Percentiles rank a stretch among this genome's conserved stretches.
Evolutionary conservation across 306 rosid species (phyloP).

Genomic region (Coriaria nepalensis): DNA sequence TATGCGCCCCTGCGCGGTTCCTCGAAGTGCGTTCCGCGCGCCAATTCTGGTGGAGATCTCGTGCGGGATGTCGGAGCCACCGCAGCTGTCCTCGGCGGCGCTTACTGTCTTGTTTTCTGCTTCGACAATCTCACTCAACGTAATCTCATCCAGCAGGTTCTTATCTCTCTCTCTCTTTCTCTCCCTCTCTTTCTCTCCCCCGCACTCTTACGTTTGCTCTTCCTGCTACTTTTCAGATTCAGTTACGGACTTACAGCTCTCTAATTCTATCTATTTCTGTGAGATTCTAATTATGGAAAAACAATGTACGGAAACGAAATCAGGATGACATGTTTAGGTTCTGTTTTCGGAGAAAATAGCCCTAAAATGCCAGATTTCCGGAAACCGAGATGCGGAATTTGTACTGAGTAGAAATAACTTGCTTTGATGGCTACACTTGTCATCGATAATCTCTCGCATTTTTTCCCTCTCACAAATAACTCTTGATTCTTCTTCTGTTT

Average conservation of each 20-base stretch:
- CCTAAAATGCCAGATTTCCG: no score
- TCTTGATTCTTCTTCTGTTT: constrained; percentile 1
- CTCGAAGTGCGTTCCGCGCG: constrained; percentile 5
- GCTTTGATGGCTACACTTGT: not conserved
- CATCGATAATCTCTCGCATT: not conserved
- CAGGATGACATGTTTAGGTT: no score
- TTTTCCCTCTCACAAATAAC: not conserved
- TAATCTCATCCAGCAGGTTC: constrained; percentile 57
- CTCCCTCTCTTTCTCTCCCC: not conserved
- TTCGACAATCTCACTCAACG: constrained; percentile 48
- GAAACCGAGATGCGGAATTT: not conserved
- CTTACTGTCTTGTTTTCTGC: constrained; percentile 43
- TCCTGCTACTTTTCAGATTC: not conserved
- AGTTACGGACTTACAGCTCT: not conserved
- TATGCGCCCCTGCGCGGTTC: constrained; percentile 9
- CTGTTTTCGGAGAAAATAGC: no score
- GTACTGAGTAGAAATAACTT: not conserved
- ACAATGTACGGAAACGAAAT: no score
- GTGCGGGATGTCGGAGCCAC: constrained; percentile 53
- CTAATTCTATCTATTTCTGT: not conserved
- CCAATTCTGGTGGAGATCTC: constrained; percentile 16
- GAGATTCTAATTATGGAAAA: no score
- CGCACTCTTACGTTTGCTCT: not conserved
- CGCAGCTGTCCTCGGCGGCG: constrained; percentile 45
- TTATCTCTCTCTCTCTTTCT: not conserved